Evolutionary conservation across 345 rosid species (phyloP).

Genomic region (Melaleuca alternifolia): DNA sequence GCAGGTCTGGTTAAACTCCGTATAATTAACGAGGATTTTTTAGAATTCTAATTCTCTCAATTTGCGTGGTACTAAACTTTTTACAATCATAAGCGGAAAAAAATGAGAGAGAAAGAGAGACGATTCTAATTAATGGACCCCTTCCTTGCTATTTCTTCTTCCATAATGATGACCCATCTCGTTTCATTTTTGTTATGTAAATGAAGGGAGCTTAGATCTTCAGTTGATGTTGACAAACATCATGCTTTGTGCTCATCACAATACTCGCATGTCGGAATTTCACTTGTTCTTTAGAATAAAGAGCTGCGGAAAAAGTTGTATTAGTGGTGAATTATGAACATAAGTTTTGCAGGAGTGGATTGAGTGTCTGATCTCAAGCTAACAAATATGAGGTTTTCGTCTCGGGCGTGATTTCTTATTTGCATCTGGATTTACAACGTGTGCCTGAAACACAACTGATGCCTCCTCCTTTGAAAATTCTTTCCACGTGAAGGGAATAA

Average conservation of each 20-base stretch:
- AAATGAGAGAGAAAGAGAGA: background rate
- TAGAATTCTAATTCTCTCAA: background rate
- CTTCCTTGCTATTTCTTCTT: background rate
- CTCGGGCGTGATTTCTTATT: background rate
- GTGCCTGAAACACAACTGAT: background rate
- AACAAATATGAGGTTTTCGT: background rate
- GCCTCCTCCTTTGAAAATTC: background rate
- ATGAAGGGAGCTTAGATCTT: background rate
- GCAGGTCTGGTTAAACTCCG: background rate
- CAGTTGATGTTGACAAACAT: background rate
- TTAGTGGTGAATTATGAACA: background rate
- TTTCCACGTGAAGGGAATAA: background rate
- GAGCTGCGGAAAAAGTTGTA: background rate
- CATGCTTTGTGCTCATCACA: background rate
- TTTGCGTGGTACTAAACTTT: background rate
- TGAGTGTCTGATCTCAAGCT: background rate
- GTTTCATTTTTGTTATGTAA: background rate
- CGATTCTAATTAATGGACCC: background rate
- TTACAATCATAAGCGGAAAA: background rate
- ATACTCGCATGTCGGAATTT: background rate
- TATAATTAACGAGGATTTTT: background rate
- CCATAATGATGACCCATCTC: background rate
- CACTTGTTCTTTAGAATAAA: background rate
- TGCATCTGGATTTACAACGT: background rate
- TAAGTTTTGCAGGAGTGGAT: background rate